Conservation (phyloP, 805 yeast species). For the Candida stauntonica region DNA sequence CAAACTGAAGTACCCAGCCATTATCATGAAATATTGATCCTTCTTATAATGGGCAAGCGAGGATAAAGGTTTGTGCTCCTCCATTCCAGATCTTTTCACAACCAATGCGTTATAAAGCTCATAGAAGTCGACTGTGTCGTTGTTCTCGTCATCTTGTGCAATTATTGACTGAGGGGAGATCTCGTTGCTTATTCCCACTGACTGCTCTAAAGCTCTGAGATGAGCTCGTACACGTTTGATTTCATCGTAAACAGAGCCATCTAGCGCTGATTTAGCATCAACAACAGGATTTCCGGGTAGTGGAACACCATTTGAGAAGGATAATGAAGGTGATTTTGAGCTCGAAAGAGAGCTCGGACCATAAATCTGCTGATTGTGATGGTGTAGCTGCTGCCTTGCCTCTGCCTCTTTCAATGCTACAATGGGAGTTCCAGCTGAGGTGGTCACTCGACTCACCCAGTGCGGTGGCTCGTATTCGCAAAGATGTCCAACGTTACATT, state of each 20-base stretch:
- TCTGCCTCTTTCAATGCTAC: constrained; percentile 6
- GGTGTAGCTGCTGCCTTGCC: not conserved
- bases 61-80: constrained; percentile 24
- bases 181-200: not conserved
- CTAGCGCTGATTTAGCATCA: not conserved
- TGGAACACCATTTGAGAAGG: not conserved
- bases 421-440: constrained; percentile 13
- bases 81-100: constrained; percentile 26
- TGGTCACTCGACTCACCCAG: constrained; percentile 22
- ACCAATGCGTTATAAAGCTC: constrained; percentile 17
- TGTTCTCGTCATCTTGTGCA: constrained; percentile 11
- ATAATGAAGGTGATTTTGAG: no score
- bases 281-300: not conserved
- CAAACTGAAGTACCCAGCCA: constrained; percentile 22
- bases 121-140: constrained; percentile 20
- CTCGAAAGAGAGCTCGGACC: not conserved
- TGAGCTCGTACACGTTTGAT: constrained; percentile 10
- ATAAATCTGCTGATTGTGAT: not conserved
- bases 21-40: constrained; percentile 21
- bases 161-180: not conserved
- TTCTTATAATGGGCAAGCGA: constrained; percentile 18
- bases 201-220: not conserved
- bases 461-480: constrained; percentile 27
- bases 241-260: constrained; percentile 6
- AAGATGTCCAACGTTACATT: constrained; percentile 27